Base-by-base conservation (phyloP, 305 asterid genomes). In the Stenogyne calaminthoides region DNA sequence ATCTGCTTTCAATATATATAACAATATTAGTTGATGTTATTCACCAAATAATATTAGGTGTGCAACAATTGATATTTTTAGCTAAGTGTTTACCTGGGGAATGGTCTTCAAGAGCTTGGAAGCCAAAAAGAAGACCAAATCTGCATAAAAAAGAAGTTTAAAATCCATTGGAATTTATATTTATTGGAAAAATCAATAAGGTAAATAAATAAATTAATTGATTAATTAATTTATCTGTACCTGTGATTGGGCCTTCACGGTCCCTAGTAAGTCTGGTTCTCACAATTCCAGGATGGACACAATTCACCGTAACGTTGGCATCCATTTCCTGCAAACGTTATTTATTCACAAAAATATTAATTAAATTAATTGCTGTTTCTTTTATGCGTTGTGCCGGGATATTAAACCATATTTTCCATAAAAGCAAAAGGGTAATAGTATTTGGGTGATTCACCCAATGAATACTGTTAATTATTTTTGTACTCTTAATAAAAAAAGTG, bases 221-320 rank as follows among this genome's bases (percentile, higher is more conserved):
- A n/a, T n/a, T n/a, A n/a, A n/a, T n/a, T n/a, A n/a, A n/a, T n/a
- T n/a, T n/a, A n/a, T n/a, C n/a, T n/a, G n/a, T n/a, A 81, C 98
- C 97, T 10, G 96, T 91, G 60, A 91, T 39, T 32, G 87, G 74
- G 75, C 97, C 98, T 74, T 93, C 97, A 12, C 98, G 89, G 76
- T 93, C 98, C 69, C 97, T 75, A 16, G 96, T 94, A 63, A 94
- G 97, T 56, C 93, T 70, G 15, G 99, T 94, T 80, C 97, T 86
- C 47, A 90, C 99, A 54, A 91, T 87, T 55, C 99, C 99, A 36
- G 99, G 99, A 81, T 94, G 97, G 59, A 91, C 99, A 73, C 95
- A 91, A 66, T 94, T 94, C 15, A 74, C 93, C 14, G 97, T 90
- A 82, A 91, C 97, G 68, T 91, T 90, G 69, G 97, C 91, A 63